Evolutionary conservation across 2,329 filamentous ascomycete genomes (phyloP), one percentile per base, ranked within the genome.

Genomic region (Calycina marina): DNA sequence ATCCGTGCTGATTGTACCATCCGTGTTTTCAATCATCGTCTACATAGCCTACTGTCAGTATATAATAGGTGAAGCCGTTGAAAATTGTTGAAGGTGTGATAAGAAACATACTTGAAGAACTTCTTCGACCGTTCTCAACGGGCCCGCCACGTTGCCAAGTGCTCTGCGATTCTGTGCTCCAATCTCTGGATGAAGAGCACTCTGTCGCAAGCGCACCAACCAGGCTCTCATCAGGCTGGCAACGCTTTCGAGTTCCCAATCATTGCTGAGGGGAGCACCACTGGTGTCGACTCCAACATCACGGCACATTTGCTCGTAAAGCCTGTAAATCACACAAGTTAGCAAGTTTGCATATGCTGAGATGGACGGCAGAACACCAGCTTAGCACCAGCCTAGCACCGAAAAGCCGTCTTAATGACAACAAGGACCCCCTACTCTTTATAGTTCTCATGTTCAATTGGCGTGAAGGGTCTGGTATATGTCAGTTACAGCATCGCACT

Each of bases 391-490:
- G n/a, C n/a, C n/a, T n/a, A n/a, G n/a, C n/a, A n/a, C n/a, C n/a
- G n/a, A n/a, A n/a, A n/a, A n/a, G n/a, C n/a, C n/a, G n/a, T n/a
- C n/a, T n/a, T n/a, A n/a, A n/a, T n/a, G n/a, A n/a, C n/a, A n/a
- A n/a, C n/a, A n/a, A n/a, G n/a, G n/a, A n/a, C n/a, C n/a, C n/a
- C n/a, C n/a, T n/a, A n/a, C n/a, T 74, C 70, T 25, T 69, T 65
- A 48, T 96, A 96, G 48, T 93, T 75, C 49, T 94, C 83, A 49
- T 94, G 82, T 51, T 96, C 90, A 8, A 96, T 71, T 0, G 82
- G 72, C 0, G 80, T 90, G 48, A 96, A 93, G 0, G 90, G 84
- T n/a, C n/a, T n/a, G n/a, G n/a, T n/a, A n/a, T n/a, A n/a, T n/a
- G n/a, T n/a, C n/a, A n/a, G n/a, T n/a, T n/a, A n/a, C n/a, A n/a